These are phyloP conservation scores for Tuber brumale DNA, from an alignment of 495 filamentous ascomycete species.

Conservation along the genomic window DNA sequence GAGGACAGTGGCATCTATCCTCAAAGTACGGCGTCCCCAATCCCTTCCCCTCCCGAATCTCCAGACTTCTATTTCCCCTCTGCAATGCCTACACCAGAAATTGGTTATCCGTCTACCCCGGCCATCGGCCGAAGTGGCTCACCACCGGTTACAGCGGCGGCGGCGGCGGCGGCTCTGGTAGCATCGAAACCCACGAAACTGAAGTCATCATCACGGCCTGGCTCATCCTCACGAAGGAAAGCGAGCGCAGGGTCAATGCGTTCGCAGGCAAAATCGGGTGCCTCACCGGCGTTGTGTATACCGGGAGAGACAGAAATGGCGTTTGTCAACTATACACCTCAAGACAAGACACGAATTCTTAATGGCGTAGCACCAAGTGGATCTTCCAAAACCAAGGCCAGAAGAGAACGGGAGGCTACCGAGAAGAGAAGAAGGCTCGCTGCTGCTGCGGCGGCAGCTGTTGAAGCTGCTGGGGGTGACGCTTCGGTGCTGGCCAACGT, in stretches of 20 bases:
- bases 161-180: slow-evolving; percentile 30
- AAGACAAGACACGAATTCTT: slow-evolving; percentile 72
- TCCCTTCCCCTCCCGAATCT: slow-evolving; percentile 40
- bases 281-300: slow-evolving; percentile 22
- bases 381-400: slow-evolving; percentile 84
- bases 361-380: slow-evolving; percentile 87
- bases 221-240: slow-evolving; percentile 32
- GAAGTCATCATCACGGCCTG: slow-evolving; percentile 15
- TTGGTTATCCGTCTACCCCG: slow-evolving; percentile 32
- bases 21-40: slow-evolving; percentile 27
- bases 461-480: slow-evolving; percentile 75
- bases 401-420: slow-evolving; percentile 75
- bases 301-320: slow-evolving; percentile 49
- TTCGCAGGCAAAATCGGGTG: slow-evolving; percentile 28
- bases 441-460: slow-evolving; percentile 64
- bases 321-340: slow-evolving; percentile 89
- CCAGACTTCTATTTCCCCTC: slow-evolving; percentile 36
- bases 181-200: slow-evolving; percentile 21
- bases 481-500: slow-evolving; percentile 35
- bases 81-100: slow-evolving; percentile 30
- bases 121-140: slow-evolving; percentile 29
- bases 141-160: slow-evolving; percentile 30
- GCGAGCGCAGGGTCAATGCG: slow-evolving; percentile 38
- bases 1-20: slow-evolving; percentile 26
- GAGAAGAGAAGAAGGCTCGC: slow-evolving; percentile 71